A percentile compares a stretch with the other conserved stretches of the same genome.
These are phyloP conservation scores for Aspergillus glaucus DNA, from an alignment of 2,329 filamentous ascomycete genomes.

Conservation along the genomic window DNA sequence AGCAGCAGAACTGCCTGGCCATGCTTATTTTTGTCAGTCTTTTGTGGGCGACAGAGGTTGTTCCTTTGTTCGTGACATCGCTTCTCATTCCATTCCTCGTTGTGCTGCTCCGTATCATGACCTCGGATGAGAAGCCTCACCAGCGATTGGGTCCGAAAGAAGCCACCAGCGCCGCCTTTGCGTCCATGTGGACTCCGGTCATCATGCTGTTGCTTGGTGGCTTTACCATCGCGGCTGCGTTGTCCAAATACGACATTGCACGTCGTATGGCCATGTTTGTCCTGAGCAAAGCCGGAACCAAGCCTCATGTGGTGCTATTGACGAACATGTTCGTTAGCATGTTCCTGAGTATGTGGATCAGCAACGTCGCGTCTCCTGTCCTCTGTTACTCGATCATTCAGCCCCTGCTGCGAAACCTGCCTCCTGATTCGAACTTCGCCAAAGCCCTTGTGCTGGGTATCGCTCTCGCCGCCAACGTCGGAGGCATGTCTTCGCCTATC, in stretches of 20 bases:
- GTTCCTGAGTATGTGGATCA: constrained; percentile 98
- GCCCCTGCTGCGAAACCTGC: constrained; percentile 90
- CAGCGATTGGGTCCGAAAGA: constrained; percentile 68
- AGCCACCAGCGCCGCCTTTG: constrained; percentile 78
- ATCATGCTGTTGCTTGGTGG: constrained; percentile 97
- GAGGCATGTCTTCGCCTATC: constrained; percentile 92
- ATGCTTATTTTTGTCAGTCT: constrained; percentile 90
- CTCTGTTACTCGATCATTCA: constrained; percentile 97
- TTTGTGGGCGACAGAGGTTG: constrained; percentile 94
- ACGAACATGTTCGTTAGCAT: constrained; percentile 98
- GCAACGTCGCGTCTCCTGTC: constrained; percentile 93
- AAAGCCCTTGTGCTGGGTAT: constrained; percentile 95
- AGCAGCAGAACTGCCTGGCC: constrained; percentile 94
- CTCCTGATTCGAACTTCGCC: constrained; percentile 83
- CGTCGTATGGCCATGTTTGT: constrained; percentile 96
- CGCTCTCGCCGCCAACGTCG: constrained; percentile 89
- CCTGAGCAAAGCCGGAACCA: constrained; percentile 90
- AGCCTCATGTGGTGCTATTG: constrained; percentile 80
- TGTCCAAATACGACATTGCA: constrained; percentile 96
- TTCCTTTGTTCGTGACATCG: constrained; percentile 94
- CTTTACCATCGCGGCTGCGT: constrained; percentile 88
- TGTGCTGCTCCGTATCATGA: constrained; percentile 77
- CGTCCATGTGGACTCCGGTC: constrained; percentile 98
- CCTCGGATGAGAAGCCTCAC: constrained; percentile 65
- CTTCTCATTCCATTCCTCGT: constrained; percentile 89